Evolutionary conservation across 2,329 filamentous ascomycete species (phyloP).

Genomic region (Biscogniauxia mediterranea): DNA sequence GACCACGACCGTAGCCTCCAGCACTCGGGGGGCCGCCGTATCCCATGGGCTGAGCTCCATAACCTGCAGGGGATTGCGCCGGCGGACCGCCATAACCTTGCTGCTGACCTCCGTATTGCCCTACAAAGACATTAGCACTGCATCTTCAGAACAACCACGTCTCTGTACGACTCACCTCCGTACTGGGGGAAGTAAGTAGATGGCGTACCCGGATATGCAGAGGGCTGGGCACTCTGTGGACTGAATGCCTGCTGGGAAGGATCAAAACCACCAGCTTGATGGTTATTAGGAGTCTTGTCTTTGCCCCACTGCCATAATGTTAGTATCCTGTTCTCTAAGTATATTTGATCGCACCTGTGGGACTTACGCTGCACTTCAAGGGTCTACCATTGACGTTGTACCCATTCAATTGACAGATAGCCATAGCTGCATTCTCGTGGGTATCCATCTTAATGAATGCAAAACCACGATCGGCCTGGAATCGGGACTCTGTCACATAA

Average conservation of each 20-base stretch:
- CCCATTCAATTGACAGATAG: constrained; percentile 95
- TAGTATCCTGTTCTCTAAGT: constrained; percentile 28
- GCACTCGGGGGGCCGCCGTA: constrained; percentile 73
- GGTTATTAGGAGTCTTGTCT: constrained; percentile 85
- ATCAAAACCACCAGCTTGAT: constrained; percentile 67
- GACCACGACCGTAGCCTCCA: constrained; percentile 80
- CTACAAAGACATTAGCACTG: constrained; percentile 38
- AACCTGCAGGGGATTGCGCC: constrained; percentile 60
- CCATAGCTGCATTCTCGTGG: constrained; percentile 97
- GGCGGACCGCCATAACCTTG: constrained; percentile 63
- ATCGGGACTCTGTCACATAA: constrained; percentile 93
- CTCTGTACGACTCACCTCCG: constrained; percentile 60
- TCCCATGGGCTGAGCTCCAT: constrained; percentile 66
- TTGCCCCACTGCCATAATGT: constrained; percentile 81
- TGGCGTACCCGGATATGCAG: constrained; percentile 73
- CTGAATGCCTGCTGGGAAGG: constrained; percentile 69
- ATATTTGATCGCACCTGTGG: constrained; percentile 2
- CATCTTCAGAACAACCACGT: constrained; percentile 53
- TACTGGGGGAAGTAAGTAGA: constrained; percentile 92
- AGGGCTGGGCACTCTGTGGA: constrained; percentile 71
- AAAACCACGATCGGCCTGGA: constrained; percentile 97
- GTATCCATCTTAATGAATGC: constrained; percentile 99
- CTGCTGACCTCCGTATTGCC: constrained; percentile 63
- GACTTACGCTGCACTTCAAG: constrained; percentile 95
- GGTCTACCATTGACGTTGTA: constrained; percentile 98